These are phyloP conservation scores for Madurella mycetomatis DNA, from an alignment of 2,329 filamentous ascomycete species.

Conservation along the genomic window DNA sequence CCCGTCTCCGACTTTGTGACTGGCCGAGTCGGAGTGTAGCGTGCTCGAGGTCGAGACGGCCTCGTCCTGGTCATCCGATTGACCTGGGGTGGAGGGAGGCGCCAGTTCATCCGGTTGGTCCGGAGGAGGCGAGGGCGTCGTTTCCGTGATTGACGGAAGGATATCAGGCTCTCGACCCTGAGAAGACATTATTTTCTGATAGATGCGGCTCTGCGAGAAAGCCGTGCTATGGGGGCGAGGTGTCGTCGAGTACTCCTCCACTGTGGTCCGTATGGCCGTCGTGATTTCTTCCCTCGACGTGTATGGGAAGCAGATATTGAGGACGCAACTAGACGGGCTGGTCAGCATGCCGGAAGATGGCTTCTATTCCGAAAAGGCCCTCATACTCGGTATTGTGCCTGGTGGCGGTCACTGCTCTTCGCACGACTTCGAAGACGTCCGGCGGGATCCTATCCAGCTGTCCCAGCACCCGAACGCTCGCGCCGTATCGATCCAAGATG, in stretches of 20 bases:
- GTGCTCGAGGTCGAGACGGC: conserved; percentile 60
- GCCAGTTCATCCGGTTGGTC: conserved; percentile 40
- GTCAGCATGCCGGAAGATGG: conserved; percentile 7
- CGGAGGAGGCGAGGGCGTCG: conserved; percentile 41
- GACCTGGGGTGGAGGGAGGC: conserved; percentile 40
- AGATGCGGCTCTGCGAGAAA: conserved; percentile 85
- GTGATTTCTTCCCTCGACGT: conserved; percentile 96
- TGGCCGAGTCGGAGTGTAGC: conserved; percentile 50
- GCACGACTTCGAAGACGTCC: conserved; percentile 84
- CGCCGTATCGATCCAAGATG: conserved; percentile 87
- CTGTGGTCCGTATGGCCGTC: conserved; percentile 78
- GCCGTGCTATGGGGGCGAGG: conserved; percentile 61
- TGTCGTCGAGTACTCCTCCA: conserved; percentile 78
- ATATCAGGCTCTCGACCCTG: conserved; percentile 48
- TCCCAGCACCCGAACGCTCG: conserved; percentile 78
- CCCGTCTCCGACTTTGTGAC: conserved; percentile 34
- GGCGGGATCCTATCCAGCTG: conserved; percentile 77
- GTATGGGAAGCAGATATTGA: conserved; percentile 98
- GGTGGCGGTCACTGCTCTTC: conserved; percentile 80
- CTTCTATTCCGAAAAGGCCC: too few relatives aligned
- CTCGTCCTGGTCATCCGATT: conserved; percentile 47
- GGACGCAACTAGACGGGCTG: conserved; percentile 40
- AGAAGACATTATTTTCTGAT: conserved; percentile 74
- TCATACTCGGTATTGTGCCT: conserved; percentile 73
- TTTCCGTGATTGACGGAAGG: conserved; percentile 47